Evolutionary conservation across 345 rosid species (phyloP).

Genomic region (Brassica rapa): DNA sequence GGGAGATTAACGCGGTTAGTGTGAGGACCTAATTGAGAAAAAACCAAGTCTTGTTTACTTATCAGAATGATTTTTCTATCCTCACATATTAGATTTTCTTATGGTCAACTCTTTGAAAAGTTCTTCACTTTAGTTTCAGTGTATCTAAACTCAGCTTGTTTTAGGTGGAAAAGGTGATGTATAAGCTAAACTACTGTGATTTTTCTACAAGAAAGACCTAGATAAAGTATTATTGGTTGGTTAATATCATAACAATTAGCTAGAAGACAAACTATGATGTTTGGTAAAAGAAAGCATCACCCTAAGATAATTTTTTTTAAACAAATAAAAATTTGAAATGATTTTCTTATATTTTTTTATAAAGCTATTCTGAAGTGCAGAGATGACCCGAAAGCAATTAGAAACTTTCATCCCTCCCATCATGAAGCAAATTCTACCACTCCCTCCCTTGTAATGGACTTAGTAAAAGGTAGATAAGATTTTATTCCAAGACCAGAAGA

Average conservation of each 20-base stretch:
- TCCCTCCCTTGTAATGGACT: too few species aligned
- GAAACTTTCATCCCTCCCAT: too few species aligned
- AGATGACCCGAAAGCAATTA: not conserved
- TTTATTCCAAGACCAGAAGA: too few species aligned
- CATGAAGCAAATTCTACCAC: too few species aligned
- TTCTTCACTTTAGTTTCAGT: not conserved
- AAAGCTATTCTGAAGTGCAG: slow-evolving; percentile 20
- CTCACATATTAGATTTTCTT: not conserved
- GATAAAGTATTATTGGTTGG: not conserved
- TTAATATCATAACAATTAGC: not conserved
- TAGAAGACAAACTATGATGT: not conserved
- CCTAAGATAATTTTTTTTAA: not conserved
- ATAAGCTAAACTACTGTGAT: not conserved
- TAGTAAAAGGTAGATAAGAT: too few species aligned
- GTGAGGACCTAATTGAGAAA: not conserved
- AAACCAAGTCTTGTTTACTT: not conserved
- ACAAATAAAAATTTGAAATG: not conserved
- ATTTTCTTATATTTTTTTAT: not conserved
- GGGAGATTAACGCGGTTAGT: slow-evolving; percentile 28
- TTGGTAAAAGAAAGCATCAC: not conserved
- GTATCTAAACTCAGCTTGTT: not conserved
- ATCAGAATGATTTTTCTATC: not conserved
- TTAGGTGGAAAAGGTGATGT: not conserved
- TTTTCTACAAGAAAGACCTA: not conserved
- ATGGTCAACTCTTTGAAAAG: slow-evolving; percentile 12